Conservation (phyloP, 2,329 filamentous ascomycete genomes). For the Pseudogymnoascus sp. region DNA sequence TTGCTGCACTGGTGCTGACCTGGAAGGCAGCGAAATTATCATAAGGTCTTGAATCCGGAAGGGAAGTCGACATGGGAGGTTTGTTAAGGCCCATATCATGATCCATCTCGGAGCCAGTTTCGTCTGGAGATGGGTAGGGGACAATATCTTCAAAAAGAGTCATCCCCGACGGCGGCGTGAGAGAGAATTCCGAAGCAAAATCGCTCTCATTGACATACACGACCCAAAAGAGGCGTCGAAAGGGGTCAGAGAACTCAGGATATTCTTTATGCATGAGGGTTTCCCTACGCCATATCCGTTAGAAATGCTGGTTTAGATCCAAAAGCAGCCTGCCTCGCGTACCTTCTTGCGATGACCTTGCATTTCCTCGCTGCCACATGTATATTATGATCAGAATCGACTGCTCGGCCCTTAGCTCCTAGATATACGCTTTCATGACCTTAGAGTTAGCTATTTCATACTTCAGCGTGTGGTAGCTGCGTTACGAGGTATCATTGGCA, state of each 20-base stretch:
- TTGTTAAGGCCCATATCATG: background rate
- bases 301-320: background rate
- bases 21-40: slow-evolving; percentile 28
- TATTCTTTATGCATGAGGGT: background rate
- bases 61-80: slow-evolving; percentile 1
- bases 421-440: slow-evolving; percentile 20
- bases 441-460: background rate
- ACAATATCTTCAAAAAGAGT: slow-evolving; percentile 26
- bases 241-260: slow-evolving; percentile 18
- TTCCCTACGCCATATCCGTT: background rate
- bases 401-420: slow-evolving; percentile 21
- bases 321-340: background rate
- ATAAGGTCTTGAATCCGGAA: background rate
- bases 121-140: slow-evolving; percentile 18
- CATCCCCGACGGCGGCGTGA: slow-evolving; percentile 26
- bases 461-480: background rate
- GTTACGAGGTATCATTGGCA: background rate
- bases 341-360: slow-evolving; percentile 19
- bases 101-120: background rate
- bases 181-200: slow-evolving; percentile 27
- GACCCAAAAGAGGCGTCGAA: slow-evolving; percentile 27
- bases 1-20: slow-evolving; percentile 28
- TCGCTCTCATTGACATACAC: slow-evolving; percentile 28
- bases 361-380: slow-evolving; percentile 26
- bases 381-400: slow-evolving; percentile 24